Base-by-base conservation (phyloP, 495 filamentous ascomycete genomes). In the Aspergillus leporis region DNA sequence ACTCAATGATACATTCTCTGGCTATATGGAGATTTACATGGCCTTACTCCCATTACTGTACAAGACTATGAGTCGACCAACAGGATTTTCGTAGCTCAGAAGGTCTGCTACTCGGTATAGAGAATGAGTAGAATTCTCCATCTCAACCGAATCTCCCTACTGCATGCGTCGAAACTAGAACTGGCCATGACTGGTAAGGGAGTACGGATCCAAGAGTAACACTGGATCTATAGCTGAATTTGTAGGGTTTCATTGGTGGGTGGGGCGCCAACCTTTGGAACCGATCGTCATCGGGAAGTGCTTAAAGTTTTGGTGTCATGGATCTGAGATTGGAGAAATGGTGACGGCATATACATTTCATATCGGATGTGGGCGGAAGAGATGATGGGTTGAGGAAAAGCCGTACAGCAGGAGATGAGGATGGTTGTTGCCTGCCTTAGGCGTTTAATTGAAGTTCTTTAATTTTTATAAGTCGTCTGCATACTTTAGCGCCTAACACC, bases 261-360 rank as follows among this genome's bases (percentile, higher is more conserved):
- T 7, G 10, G 16, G 21, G 41, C 6, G 41, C 41, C 41, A 18
- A n/a, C 41, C 31, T 47, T 12, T 47, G 43, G 43, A 22, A 47
- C 43, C 43, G 21, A 47, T 47, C 43, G 41, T 45, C 41, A 45
- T 45, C 41, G 41, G 18, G 16, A 6, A 14, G 8, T 7, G 41
- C 2, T 18, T 45, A 12, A 45, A 45, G 41, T 45, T 45, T 30
- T 12, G 18, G 31, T 18, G 5, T 22, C 2, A 31, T 18, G n/a
- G 50, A 28, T n/a, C n/a, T 51, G n/a, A 12, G 50, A 6, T 32
- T 38, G 25, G 23, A n/a, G 22, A 31, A 41, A 19, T 36, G 53
- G 52, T 63, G 61, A 63, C 61, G 61, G 61, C 55, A 63, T 59
- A 38, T 55, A 21, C 38, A 38, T 59, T 59, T 63, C 61, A 59